Evolutionary conservation across 192 early-diverging fungal species (phyloP).

Genomic region (Hyaloraphidium curvatum): DNA sequence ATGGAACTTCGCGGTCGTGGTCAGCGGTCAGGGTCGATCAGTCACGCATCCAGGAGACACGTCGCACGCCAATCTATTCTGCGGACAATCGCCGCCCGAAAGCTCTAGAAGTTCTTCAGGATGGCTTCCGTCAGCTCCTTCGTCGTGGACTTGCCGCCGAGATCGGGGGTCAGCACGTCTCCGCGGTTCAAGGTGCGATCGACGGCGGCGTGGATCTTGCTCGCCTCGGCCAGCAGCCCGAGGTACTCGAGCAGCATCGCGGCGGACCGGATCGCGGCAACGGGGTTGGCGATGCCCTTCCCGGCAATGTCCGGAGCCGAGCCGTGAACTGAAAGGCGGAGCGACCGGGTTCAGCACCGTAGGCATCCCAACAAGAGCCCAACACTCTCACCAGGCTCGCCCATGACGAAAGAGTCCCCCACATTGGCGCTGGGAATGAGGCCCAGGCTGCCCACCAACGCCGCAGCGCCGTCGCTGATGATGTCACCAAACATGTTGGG

Average conservation of each 20-base stretch:
- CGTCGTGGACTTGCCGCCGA: conserved; percentile 7
- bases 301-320: conserved; percentile 97
- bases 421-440: conserved; percentile 93
- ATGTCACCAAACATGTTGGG: conserved; percentile 98
- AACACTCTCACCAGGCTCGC: conserved; percentile 71
- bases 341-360: background rate
- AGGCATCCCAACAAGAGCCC: background rate
- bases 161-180: conserved; percentile 4
- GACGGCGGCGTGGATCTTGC: conserved; percentile 1
- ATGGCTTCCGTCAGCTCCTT: conserved; percentile 8
- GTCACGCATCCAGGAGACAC: too few species aligned
- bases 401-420: conserved; percentile 85
- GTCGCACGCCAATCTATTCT: too few species aligned
- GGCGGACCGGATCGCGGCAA: conserved; percentile 87
- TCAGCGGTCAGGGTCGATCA: too few species aligned
- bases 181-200: conserved; percentile 2
- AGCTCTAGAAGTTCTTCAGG: conserved; percentile 1
- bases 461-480: conserved; percentile 91
- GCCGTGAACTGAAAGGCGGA: conserved; percentile 46
- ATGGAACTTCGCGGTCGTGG: too few species aligned
- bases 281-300: conserved; percentile 87
- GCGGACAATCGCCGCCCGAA: too few species aligned
- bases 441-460: conserved; percentile 83
- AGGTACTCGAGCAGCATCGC: conserved; percentile 80
- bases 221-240: conserved; percentile 16